phyloP scores from a whole-genome alignment of 169 alveolate species.

The Cystoisospora suis region DNA sequence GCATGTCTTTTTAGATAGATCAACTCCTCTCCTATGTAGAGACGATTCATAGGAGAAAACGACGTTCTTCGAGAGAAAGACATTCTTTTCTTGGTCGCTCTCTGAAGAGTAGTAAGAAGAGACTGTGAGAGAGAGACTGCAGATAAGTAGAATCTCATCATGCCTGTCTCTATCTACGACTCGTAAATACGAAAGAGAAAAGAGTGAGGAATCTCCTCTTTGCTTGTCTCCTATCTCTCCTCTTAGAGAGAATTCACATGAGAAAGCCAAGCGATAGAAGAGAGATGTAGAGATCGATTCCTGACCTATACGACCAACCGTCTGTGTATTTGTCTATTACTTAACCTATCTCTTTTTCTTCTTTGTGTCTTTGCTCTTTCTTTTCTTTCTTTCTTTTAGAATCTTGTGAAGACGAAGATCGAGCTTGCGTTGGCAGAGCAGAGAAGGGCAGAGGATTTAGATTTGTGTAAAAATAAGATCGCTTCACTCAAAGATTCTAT shows the following conservation, averaged over 20 bases:
- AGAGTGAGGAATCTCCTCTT: no score
- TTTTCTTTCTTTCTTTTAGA: constrained; percentile 15
- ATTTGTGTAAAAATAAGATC: constrained; percentile 50
- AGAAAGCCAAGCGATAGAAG: neutral
- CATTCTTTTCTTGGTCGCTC: no score
- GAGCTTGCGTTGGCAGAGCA: constrained; percentile 64
- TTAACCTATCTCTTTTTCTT: neutral
- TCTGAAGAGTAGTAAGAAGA: neutral
- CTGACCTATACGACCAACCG: no score
- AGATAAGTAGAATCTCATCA: neutral
- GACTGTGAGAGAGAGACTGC: neutral
- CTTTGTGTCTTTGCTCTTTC: neutral
- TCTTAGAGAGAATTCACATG: neutral
- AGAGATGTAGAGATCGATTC: neutral
- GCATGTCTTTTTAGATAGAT: neutral
- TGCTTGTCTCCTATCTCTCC: no score
- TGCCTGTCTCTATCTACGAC: no score
- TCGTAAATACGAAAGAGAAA: no score
- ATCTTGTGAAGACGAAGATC: constrained; percentile 53
- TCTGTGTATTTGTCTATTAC: no score
- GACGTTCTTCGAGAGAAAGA: no score
- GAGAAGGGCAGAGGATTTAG: constrained; percentile 59
- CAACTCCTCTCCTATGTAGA: neutral
- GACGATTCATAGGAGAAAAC: neutral
- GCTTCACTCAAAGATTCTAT: constrained; percentile 57